Evolutionary conservation across 768 basidiomycete genomes (phyloP), one percentile per base, ranked within the genome.

Genomic region (Leccinum disarticulatum): DNA sequence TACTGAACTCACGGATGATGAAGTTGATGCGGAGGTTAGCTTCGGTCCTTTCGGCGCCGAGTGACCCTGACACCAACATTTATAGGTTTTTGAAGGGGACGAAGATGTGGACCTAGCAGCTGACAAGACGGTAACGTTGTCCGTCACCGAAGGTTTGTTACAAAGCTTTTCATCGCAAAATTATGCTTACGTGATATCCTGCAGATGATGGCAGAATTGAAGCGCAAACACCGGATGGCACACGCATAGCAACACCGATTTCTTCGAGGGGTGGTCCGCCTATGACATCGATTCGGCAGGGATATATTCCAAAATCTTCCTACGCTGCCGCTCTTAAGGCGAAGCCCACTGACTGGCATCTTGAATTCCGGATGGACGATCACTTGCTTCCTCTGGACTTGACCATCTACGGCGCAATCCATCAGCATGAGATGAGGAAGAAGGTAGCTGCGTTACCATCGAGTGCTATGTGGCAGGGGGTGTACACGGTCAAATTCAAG

Each of bases 221-320:
- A 69, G 97, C 95, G 2, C 93, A 97, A 71, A 98, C 97, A 0
- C 95, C 97, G 3, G 94, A 98, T 64, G 97, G 97, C 1, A 98
- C 95, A 0, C 85, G 94, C 15, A 87, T 99, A 31, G 86, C 91
- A 3, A 98, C 97, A 4, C 96, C 97, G 1, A 88, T 80, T 56
- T 82, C 84, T 2, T 64, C 72, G 3, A 83, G 79, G 67, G 79
- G 81, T 28, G 74, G 69, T 19, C 70, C 72, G 13, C 60, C 76
- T 72, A 69, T 53, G 76, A 33, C 72, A 54, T 64, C 72, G 54
- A 51, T 70, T 31, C 68, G 71, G 10, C 75, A 74, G 10, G 69
- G 74, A 13, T 72, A 77, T 38, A 61, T 68, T 19, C 67, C 69
- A 48, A 78, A 82, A 63, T 78, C 82, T 0, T 98, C 97, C 2